Evolutionary conservation across 345 rosid genomes (phyloP), one percentile per base, ranked within the genome.

Genomic region (Populus davidiana): DNA sequence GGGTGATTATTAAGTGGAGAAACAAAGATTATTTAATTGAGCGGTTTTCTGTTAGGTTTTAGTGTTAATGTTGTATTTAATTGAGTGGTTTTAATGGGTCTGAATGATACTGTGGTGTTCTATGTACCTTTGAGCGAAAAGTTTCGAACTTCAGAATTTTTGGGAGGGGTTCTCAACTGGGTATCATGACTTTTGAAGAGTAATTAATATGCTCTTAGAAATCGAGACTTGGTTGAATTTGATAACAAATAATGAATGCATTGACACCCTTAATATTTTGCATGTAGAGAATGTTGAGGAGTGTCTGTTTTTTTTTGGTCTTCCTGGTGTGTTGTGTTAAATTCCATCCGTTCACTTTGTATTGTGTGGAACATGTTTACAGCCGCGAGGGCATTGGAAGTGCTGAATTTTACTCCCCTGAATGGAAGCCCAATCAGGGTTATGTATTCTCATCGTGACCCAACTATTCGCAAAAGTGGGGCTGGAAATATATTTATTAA

Each of bases 401-500:
- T 86, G 78, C 87, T 95, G 71, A 95, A 95, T 81, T 95, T 87
- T 79, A 82, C 93, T 36, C 90, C 92, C 77, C 81, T 95, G 36
- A 89, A 93, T 85, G 98, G 93, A 31, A 91, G 82, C 70, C 87
- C 94, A 44, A 87, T 95, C 25, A 87, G 99, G 86, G 79, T 95
- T 54, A 92, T 92, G 98, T 91, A 90, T 80, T 95, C 98, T 66
- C 95, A 87, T 70, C 92, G 95, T 36, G 94, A 91, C 75, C 92
- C 94, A 11, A 90, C 89, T 70, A 72, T 87, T 79, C 93, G 92
- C 69, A 89, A 85, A 83, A 93, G 98, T 89, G 99, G 99, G 52
- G 75, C 96, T n/a, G 98, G 99, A 44, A 96, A 96, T 78, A 96
- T 96, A 25, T 96, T 90, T 73, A 93, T 96, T 75, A 92, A 92